phyloP scores from a whole-genome alignment of 257 asterid species.

The Solanum tarijense region DNA sequence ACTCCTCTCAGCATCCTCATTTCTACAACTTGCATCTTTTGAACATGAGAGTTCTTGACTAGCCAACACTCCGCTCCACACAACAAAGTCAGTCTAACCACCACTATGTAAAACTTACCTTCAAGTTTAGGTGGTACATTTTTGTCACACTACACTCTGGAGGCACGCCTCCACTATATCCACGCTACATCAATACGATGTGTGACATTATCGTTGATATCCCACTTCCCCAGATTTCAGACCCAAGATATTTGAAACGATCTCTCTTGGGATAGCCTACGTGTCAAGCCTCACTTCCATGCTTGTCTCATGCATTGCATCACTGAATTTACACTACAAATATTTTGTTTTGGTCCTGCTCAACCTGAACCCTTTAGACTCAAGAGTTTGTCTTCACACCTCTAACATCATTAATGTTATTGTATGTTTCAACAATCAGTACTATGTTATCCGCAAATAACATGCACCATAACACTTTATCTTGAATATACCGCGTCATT shows the following conservation, averaged over 20 bases:
- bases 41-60: background rate
- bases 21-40: background rate
- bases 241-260: background rate
- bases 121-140: background rate
- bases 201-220: background rate
- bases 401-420: background rate
- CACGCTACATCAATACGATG: background rate
- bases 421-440: background rate
- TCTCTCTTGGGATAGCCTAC: background rate
- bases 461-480: background rate
- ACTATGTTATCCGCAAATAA: background rate
- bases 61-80: background rate
- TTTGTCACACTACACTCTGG: background rate
- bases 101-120: background rate
- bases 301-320: background rate
- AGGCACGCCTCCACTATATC: background rate
- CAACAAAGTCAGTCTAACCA: background rate
- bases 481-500: background rate
- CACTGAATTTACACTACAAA: background rate
- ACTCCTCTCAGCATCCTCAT: background rate
- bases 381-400: background rate
- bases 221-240: background rate
- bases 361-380: background rate
- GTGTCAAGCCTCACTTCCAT: background rate
- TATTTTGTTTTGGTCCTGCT: background rate